phyloP scores from a whole-genome alignment of 257 asterid species.

The Parsonsia alboflavescens region DNA sequence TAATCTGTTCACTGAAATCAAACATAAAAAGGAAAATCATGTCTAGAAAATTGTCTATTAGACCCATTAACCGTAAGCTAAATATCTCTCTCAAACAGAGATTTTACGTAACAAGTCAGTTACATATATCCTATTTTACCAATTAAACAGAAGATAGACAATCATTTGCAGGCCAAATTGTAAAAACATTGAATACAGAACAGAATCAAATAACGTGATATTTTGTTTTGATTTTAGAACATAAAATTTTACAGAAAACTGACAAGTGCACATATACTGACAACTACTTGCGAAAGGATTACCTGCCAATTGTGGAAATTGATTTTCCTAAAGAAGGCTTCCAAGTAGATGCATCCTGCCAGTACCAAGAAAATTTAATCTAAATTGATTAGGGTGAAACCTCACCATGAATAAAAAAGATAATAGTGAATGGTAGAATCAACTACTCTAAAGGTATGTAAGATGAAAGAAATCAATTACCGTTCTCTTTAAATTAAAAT shows the following conservation, averaged over 20 bases:
- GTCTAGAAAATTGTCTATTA: neutral
- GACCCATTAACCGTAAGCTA: neutral
- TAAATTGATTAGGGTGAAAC: conserved; percentile 13
- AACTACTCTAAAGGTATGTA: neutral
- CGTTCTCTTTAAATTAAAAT: conserved; percentile 36
- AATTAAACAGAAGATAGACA: neutral
- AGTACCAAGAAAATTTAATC: conserved; percentile 18
- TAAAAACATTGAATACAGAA: neutral
- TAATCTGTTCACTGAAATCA: conserved; percentile 46
- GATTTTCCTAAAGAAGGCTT: conserved; percentile 25
- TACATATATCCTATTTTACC: neutral
- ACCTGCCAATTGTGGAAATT: conserved; percentile 37
- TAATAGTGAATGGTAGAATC: neutral
- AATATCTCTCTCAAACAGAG: neutral
- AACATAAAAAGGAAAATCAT: conserved; percentile 8
- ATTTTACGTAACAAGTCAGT: neutral
- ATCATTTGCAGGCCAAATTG: neutral
- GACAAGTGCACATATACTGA: neutral
- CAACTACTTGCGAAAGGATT: neutral
- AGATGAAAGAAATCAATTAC: conserved; percentile 23
- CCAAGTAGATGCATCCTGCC: conserved; percentile 40
- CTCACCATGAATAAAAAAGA: conserved; percentile 5
- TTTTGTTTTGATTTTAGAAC: neutral
- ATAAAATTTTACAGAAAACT: neutral
- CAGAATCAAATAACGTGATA: neutral